Base-by-base conservation (phyloP, 257 asterid species). In the Voacanga thouarsii region DNA sequence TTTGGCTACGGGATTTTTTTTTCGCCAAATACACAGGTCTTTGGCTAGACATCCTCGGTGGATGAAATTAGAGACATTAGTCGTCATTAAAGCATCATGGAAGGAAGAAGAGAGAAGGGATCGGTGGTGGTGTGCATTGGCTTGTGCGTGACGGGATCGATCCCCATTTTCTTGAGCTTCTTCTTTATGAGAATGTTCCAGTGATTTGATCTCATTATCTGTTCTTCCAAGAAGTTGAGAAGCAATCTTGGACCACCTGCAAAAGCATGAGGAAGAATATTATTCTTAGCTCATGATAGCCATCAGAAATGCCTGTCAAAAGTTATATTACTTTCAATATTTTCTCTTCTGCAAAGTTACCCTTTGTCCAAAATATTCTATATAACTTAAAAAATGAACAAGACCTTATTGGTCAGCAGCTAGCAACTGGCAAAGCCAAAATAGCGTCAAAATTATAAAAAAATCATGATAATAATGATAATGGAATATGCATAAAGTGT, bases 141-240 rank as follows among this genome's bases (percentile, higher is more conserved):
- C 85, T 87, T 84, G 96, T 95, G 99, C n/a, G 99, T 92, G 10
- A 89, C 79, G 3, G 97, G 99, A 80, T 95, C 98, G 68, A 90
- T 84, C 65, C 99, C 99, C 97, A 93, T 90, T 88, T 95, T 95
- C 89, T 67, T 90, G 24, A 95, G 78, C 81, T 93, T 93, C 64
- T 95, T 92, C 83, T 95, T 95, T 65, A 95, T 90, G 86, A 93
- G 99, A 0, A 98, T 95, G 79, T 95, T 95, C 99, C 98, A 95
- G 19, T 92, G 97, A 55, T 95, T 95, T 95, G 77, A 95, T 95
- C 84, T 95, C 99, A 79, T 95, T 95, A 79, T 95, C 99, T 0
- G 99, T 95, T 84, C 99, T 86, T 68, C 99, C 98, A 0, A 98
- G 98, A n/a, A 95, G 90, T 80, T 93, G 97, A 78, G 99, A 94